phyloP scores from a whole-genome alignment of 768 basidiomycete genomes.

The Phylloporus rhodoxanthus region DNA sequence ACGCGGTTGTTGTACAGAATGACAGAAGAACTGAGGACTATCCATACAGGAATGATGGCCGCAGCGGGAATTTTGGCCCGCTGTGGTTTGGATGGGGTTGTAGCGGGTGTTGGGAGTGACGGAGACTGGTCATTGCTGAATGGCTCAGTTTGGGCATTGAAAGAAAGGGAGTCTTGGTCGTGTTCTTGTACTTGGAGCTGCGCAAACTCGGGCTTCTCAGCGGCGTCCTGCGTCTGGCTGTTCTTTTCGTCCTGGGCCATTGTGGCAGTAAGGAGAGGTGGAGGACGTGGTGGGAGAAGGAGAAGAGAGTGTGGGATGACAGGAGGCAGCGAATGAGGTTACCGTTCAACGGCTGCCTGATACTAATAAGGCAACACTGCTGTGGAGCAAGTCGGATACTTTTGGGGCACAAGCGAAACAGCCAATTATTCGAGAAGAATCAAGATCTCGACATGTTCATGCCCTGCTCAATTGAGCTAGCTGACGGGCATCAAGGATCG shows the following conservation, averaged over 20 bases:
- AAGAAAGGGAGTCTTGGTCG: slow-evolving; percentile 6
- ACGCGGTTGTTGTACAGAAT: slow-evolving; percentile 96
- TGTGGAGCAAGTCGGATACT: not conserved
- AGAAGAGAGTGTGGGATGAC: not conserved
- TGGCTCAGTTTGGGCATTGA: not conserved
- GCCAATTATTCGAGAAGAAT: too few species aligned
- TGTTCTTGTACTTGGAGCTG: slow-evolving; percentile 18
- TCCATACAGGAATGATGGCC: slow-evolving; percentile 89
- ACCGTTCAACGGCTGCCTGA: not conserved
- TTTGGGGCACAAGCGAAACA: too few species aligned
- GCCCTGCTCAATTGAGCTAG: too few species aligned
- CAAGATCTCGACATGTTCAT: too few species aligned
- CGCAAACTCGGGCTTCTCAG: slow-evolving; percentile 19
- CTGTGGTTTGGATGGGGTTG: slow-evolving; percentile 35
- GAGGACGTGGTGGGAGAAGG: not conserved
- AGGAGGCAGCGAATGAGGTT: not conserved
- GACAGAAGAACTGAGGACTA: slow-evolving; percentile 78
- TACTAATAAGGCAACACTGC: not conserved
- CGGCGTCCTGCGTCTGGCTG: slow-evolving; percentile 1
- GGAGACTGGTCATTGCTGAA: slow-evolving; percentile 4
- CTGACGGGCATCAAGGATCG: not conserved
- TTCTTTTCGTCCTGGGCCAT: slow-evolving; percentile 28
- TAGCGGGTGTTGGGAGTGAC: slow-evolving; percentile 55
- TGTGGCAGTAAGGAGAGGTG: not conserved
- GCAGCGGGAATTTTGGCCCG: slow-evolving; percentile 58